phyloP scores from a whole-genome alignment of 495 filamentous ascomycete species.

The Aspergillus heteromorphus region DNA sequence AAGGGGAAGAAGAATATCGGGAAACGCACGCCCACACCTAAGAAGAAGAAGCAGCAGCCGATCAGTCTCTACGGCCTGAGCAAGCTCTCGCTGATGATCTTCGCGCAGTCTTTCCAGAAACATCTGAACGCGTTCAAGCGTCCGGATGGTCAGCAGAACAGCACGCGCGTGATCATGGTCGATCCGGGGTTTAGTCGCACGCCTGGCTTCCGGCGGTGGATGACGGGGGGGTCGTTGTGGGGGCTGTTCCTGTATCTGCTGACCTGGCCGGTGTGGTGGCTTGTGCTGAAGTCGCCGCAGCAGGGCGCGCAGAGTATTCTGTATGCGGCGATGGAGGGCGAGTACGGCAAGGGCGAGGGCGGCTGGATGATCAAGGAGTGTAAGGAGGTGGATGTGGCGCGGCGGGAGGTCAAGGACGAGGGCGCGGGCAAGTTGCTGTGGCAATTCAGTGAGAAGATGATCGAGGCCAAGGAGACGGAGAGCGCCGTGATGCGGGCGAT shows the following conservation, averaged over 20 bases:
- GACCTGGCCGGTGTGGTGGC: conserved; percentile 76
- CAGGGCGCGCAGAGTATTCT: conserved; percentile 85
- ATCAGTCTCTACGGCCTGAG: conserved; percentile 68
- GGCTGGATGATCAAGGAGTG: conserved; percentile 82
- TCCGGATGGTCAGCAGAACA: conserved; percentile 75
- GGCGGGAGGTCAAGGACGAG: conserved; percentile 74
- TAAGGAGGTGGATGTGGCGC: conserved; percentile 60
- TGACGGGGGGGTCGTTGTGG: conserved; percentile 77
- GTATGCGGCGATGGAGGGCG: conserved; percentile 75
- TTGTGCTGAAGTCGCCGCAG: conserved; percentile 75
- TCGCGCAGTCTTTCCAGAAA: conserved; percentile 83
- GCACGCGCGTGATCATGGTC: conserved; percentile 72
- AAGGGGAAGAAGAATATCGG: conserved; percentile 11
- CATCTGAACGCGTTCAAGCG: conserved; percentile 75
- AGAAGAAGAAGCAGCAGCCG: conserved; percentile 6
- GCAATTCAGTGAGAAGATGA: conserved; percentile 79
- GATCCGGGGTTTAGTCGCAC: conserved; percentile 83
- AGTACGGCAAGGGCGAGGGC: conserved; percentile 60
- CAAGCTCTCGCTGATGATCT: conserved; percentile 84
- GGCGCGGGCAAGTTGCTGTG: conserved; percentile 75
- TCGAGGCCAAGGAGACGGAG: conserved; percentile 78
- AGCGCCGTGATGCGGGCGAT: conserved; percentile 59
- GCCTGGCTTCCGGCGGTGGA: conserved; percentile 78
- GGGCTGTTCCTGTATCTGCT: conserved; percentile 75
- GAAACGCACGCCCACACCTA: too few species aligned